Evolutionary conservation across 2,329 filamentous ascomycete genomes (phyloP), one percentile per base, ranked within the genome.

Genomic region (Arthrobotrys iridis): DNA sequence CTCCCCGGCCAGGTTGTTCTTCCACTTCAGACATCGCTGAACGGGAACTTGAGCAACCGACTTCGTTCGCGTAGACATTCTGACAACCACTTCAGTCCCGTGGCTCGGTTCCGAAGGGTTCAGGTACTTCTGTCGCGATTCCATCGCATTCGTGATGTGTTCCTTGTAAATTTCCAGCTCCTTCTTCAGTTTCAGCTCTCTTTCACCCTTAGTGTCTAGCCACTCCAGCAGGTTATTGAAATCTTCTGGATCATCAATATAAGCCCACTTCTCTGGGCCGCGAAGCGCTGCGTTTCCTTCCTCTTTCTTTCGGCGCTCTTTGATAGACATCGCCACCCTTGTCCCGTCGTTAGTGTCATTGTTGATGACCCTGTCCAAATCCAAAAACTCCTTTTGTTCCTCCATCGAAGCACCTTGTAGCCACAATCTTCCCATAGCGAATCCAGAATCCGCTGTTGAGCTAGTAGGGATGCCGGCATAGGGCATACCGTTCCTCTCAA

Each of bases 401-500:
- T 96, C 87, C 67, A 94, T 90, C 81, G 97, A 93, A 0, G 95
- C 95, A 0, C 95, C 95, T 82, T 99, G 95, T 11, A 99, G 89
- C 95, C 95, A 99, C 67, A 99, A 87, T 71, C 94, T 92, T 6
- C 93, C 95, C 81, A 98, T 99, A 41, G 94, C 93, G 81, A 98
- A 99, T 6, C 88, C 90, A 20, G 94, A 93, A 48, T 89, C 86
- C 0, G 93, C 91, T 0, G 94, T 98, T 13, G 93, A 97, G 82
- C 93, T 96, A 77, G 87, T 88, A 0, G 93, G 93, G 65, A 97
- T 86, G 3, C 95, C 95, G 30, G 87, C 93, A 80, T 94, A 97
- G 0, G 95, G 95, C 93, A 98, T 98, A 22, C 93, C 95, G 80
- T 98, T 99, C 77, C 94, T 90, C 83, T 99, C 95, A 82, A 98